Evolutionary conservation across 129 eudicot species (phyloP).

Genomic region (Arctium lappa): DNA sequence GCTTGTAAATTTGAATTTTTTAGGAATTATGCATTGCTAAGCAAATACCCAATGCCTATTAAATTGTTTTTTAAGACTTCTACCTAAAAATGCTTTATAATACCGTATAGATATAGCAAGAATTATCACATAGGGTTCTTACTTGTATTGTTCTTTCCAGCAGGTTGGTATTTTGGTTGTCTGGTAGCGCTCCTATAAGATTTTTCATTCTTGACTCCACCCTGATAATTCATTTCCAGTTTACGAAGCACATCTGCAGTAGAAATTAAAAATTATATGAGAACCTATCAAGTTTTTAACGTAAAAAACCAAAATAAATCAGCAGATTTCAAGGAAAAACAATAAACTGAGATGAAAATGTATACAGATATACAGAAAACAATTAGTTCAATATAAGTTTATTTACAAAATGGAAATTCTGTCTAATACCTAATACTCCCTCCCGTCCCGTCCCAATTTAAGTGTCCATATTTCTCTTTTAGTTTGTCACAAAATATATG

Average conservation of each 20-base stretch:
- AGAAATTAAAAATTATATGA: background rate
- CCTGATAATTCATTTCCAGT: slow-evolving; percentile 54
- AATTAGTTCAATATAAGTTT: background rate
- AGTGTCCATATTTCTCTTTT: no score
- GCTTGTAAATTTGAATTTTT: no score
- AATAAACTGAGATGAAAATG: background rate
- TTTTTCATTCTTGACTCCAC: slow-evolving; percentile 40
- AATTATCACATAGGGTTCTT: slow-evolving; percentile 16
- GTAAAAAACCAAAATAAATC: background rate
- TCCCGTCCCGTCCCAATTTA: no score
- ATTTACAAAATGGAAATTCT: no score
- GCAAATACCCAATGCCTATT: background rate
- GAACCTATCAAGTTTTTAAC: background rate
- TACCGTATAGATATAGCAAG: background rate
- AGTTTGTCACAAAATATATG: no score
- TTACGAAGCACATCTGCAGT: slow-evolving; percentile 55
- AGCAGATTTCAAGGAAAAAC: background rate
- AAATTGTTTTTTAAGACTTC: background rate
- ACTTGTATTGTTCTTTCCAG: slow-evolving; percentile 57
- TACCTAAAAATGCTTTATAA: background rate
- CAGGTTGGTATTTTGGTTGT: slow-evolving; percentile 59
- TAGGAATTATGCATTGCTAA: no score
- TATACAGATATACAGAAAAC: no score
- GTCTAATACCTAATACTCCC: background rate
- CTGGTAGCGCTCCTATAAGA: slow-evolving; percentile 24